Evolutionary conservation across 139 green algal species (phyloP).

Genomic region (Coccomyxa sp.): DNA sequence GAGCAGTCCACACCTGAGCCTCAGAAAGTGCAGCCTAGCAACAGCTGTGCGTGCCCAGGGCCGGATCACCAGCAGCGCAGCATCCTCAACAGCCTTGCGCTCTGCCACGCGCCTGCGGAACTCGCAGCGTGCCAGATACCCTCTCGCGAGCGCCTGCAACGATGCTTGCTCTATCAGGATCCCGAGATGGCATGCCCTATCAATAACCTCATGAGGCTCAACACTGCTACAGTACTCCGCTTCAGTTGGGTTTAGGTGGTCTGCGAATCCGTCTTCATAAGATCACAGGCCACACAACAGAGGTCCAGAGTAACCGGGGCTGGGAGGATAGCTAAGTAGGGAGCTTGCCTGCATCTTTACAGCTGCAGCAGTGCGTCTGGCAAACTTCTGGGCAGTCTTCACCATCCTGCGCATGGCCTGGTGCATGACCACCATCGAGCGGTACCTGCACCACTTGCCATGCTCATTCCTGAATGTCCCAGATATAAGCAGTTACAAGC

Average conservation of each 20-base stretch:
- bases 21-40: slow-evolving; percentile 22
- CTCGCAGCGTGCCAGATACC: slow-evolving; percentile 12
- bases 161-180: too few species aligned
- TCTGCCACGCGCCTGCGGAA: neutral
- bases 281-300: too few species aligned
- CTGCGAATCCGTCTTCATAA: too few species aligned
- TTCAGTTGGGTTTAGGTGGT: too few species aligned
- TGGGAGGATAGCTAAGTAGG: too few species aligned
- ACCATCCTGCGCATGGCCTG: slow-evolving; percentile 18
- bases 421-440: slow-evolving; percentile 29
- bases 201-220: too few species aligned
- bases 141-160: slow-evolving; percentile 5
- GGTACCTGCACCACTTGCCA: slow-evolving; percentile 19
- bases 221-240: too few species aligned
- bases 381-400: slow-evolving; percentile 16
- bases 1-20: slow-evolving; percentile 16
- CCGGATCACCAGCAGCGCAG: slow-evolving; percentile 30
- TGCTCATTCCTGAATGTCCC: too few species aligned
- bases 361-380: slow-evolving; percentile 18
- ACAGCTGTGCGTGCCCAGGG: slow-evolving; percentile 28
- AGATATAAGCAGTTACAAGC: too few species aligned
- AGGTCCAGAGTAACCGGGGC: too few species aligned
- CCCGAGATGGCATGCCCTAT: too few species aligned
- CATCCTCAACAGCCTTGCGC: slow-evolving; percentile 2
- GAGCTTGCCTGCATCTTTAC: slow-evolving; percentile 30